Evolutionary conservation across 1,284 basidiomycete genomes (phyloP).

Genomic region (Heterobasidion occidentale): DNA sequence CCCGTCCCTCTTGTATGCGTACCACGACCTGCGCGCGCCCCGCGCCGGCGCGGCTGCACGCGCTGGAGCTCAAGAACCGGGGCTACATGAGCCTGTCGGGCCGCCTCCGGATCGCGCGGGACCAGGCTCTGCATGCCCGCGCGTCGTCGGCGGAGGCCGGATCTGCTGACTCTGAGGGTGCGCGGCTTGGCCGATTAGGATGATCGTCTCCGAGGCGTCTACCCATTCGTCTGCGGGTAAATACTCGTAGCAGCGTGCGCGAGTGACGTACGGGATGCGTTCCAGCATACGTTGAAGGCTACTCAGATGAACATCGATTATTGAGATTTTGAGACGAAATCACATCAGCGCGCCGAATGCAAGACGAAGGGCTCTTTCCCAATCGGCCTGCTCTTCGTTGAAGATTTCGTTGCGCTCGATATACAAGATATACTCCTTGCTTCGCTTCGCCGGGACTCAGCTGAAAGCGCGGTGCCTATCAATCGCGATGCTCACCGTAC

Average conservation of each 20-base stretch:
- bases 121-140: constrained; percentile 7
- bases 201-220: constrained; percentile 13
- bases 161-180: constrained; percentile 30
- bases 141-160: constrained; percentile 34
- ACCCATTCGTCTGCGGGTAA: background rate
- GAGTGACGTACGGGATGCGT: no score
- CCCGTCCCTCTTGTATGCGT: constrained; percentile 38
- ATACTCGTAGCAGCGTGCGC: constrained; percentile 30
- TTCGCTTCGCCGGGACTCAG: no score
- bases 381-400: no score
- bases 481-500: no score
- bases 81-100: background rate
- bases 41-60: constrained; percentile 1
- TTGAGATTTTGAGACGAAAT: no score
- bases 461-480: no score
- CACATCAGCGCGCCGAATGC: no score
- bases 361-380: no score
- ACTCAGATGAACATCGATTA: no score
- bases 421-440: no score
- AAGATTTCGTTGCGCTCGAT: no score
- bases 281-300: no score
- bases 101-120: background rate
- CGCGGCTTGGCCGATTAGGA: constrained; percentile 35
- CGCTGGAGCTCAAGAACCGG: constrained; percentile 4
- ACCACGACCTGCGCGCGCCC: constrained; percentile 23